A percentile compares a stretch with the other conserved stretches of the same genome.
Conservation (phyloP, 768 basidiomycete genomes). For the Flagelloscypha sp. region DNA sequence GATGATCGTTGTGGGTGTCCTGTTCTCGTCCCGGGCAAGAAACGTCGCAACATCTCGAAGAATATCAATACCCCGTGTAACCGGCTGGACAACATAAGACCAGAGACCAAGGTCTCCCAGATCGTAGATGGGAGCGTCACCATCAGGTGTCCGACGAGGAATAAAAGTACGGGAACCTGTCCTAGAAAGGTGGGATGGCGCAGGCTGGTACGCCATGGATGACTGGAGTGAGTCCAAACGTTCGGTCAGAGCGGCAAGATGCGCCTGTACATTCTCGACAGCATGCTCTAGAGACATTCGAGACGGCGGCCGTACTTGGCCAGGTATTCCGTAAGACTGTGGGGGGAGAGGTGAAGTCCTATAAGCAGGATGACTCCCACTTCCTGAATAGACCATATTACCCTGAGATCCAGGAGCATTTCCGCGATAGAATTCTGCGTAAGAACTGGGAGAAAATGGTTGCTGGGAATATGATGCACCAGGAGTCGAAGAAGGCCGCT, state of each 20-base stretch:
- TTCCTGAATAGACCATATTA: no score
- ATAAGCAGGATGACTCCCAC: no score
- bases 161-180: slow-evolving; percentile 34
- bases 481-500: slow-evolving; percentile 29
- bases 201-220: slow-evolving; percentile 29
- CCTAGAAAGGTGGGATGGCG: slow-evolving; percentile 31
- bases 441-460: no score
- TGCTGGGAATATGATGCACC: no score
- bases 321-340: slow-evolving; percentile 29
- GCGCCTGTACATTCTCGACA: slow-evolving; percentile 72
- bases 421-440: no score
- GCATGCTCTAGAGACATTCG: slow-evolving; percentile 60
- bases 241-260: slow-evolving; percentile 75
- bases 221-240: slow-evolving; percentile 65
- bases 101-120: slow-evolving; percentile 80
- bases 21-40: slow-evolving; percentile 49
- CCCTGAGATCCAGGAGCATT: no score
- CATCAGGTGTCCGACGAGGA: no score
- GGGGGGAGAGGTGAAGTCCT: no score
- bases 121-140: slow-evolving; percentile 44
- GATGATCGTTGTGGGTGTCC: slow-evolving; percentile 59
- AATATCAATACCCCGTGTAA: slow-evolving; percentile 41
- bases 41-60: slow-evolving; percentile 47
- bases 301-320: slow-evolving; percentile 37
- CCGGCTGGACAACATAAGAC: slow-evolving; percentile 61